These are phyloP conservation scores for Teunomyces pallodes DNA, from an alignment of 805 yeast genomes.

Conservation along the genomic window DNA sequence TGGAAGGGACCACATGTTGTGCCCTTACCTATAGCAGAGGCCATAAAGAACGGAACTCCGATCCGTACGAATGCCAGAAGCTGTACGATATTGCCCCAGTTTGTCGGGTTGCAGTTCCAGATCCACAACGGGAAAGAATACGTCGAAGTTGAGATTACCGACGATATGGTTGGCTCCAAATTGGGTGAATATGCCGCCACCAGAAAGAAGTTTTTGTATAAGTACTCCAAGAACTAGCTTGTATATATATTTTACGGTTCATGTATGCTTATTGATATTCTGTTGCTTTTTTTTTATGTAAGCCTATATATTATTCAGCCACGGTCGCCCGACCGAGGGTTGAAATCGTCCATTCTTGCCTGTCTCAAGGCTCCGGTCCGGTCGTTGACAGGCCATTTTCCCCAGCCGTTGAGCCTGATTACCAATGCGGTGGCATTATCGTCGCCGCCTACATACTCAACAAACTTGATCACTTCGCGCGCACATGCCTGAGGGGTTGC, in stretches of 20 bases:
- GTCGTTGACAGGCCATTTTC: conserved; percentile 82
- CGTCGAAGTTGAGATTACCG: conserved; percentile 80
- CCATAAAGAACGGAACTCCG: conserved; percentile 75
- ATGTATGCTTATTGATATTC: not conserved
- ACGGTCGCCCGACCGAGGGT: conserved; percentile 23
- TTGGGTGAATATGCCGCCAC: conserved; percentile 96
- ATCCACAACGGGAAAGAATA: conserved; percentile 96
- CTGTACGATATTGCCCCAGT: conserved; percentile 92
- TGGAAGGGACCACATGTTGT: conserved; percentile 86
- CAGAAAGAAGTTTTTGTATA: conserved; percentile 81
- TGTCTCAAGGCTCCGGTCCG: conserved; percentile 82
- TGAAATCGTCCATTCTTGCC: conserved; percentile 54
- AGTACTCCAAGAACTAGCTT: conserved; percentile 64
- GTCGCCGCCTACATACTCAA: conserved; percentile 84
- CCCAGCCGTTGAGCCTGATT: conserved; percentile 85
- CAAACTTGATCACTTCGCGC: conserved; percentile 77
- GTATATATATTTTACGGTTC: conserved; percentile 3
- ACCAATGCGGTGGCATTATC: conserved; percentile 95
- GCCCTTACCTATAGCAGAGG: conserved; percentile 89
- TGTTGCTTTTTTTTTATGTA: not conserved
- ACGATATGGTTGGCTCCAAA: conserved; percentile 96
- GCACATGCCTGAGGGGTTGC: conserved; percentile 89
- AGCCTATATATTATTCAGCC: not conserved
- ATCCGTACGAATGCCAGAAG: conserved; percentile 94
- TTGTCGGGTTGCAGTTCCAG: conserved; percentile 91